Evolutionary conservation across 2,329 filamentous ascomycete genomes (phyloP), one percentile per base, ranked within the genome.

Genomic region (Trichoderma sp.): DNA sequence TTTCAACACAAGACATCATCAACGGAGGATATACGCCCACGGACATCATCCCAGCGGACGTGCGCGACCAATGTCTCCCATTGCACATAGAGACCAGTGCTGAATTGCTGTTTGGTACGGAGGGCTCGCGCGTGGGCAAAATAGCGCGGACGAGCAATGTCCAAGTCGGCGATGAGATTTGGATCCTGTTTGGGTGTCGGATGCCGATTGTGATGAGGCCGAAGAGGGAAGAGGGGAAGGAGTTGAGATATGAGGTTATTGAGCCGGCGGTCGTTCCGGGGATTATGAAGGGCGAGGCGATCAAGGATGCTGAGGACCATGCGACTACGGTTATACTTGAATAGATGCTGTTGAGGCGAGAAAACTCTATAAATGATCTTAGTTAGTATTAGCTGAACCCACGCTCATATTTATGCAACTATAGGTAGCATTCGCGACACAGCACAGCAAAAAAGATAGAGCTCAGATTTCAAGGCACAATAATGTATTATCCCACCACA

Each of bases 401-500:
- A 19, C 4, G 37, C 13, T 37, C 14, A 16, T 43, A 8, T 14
- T 31, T 27, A 52, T 7, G 14, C 3, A 19, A 5, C 19, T 55
- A 6, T 13, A 29, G 31, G 33, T 35, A 13, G 4, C 33, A 13
- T 35, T 13, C 33, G 10, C 33, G 24, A 55, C 6, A 55, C 13
- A 55, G 21, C 24, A 55, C 3, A 27, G 27, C 52, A 19, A 52
- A 53, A 53, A 63, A 11, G 19, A 16, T 1, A 52, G 7, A 19
- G 1, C 0, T 14, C 21, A 53, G 52, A 53, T 21, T 37, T 63
- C 6, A 58, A 52, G 35, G n/a, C 35, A n/a, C 63, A 59, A 57
- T 66, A 40, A 66, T 66, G 21, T 37, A 57, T 49, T 49, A 27
- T 47, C 58, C n/a, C 40, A 66, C 37, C 14, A 29, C 43, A 29